Conservation (phyloP, 2,329 filamentous ascomycete species). For the Juglanconis juglandina region DNA sequence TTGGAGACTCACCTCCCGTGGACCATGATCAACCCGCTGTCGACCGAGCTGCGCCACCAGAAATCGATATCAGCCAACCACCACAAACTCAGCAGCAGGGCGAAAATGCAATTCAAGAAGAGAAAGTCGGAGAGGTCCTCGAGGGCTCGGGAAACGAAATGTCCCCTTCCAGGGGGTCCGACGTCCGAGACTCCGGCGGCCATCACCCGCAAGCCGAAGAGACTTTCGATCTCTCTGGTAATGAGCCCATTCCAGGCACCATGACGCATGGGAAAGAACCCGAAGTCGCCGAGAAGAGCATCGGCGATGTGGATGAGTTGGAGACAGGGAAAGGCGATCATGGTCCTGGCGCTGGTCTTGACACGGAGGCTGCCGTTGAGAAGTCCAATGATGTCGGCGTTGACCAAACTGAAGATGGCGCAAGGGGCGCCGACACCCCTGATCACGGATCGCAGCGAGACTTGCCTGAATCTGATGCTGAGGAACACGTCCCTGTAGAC, state of each 20-base stretch:
- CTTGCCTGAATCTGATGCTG: background rate
- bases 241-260: constrained; percentile 17
- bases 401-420: background rate
- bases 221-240: constrained; percentile 12
- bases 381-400: background rate
- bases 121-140: background rate
- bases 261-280: constrained; percentile 19
- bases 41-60: background rate
- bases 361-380: background rate
- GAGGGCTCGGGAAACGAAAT: constrained; percentile 7
- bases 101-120: background rate
- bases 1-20: background rate
- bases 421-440: background rate
- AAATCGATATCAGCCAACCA: background rate
- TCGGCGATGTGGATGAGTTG: background rate
- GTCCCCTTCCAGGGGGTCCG: constrained; percentile 1
- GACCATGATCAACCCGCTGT: background rate
- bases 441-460: background rate
- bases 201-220: constrained; percentile 3
- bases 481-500: background rate
- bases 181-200: background rate
- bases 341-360: background rate
- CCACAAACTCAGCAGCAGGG: background rate
- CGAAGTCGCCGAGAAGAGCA: background rate
- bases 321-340: background rate